Evolutionary conservation across 164 flowering plant species (phyloP), one percentile per base, ranked within the genome.

Genomic region (Macadamia integrifolia): DNA sequence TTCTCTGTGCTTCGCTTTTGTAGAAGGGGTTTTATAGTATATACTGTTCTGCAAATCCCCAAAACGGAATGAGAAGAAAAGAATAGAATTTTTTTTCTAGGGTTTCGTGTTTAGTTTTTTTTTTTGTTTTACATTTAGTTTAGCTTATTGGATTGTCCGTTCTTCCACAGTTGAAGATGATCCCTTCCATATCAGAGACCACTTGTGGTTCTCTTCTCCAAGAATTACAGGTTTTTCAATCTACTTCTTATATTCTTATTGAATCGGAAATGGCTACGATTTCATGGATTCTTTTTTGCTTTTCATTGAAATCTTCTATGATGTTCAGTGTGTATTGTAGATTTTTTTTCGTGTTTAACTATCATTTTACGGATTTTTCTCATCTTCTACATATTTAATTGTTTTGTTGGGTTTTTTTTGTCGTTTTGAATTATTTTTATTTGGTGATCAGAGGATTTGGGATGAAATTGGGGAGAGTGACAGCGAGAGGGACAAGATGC

Each of bases 391-490:
- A 28, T 6, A 9, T 14, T 13, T 11, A 35, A 29, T 18, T 44
- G 17, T 10, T 42, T 17, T 35, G 40, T 35, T 35, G 40, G 40
- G 3, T 2, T 35, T 35, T 35, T 35, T 35, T 2, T 35, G 5
- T 35, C 40, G n/a, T 6, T 9, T 60, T 42, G 2, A 31, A 42
- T 35, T 35, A 40, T 23, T 12, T 12, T 57, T 66, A 15, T 18
- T 48, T 69, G 12, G 60, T 67, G 63, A 66, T 69, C 48, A 89
- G 97, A 74, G 75, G 73, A 80, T 89, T 66, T 91, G 97, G 95
- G 90, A 89, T 75, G 95, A 89, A 70, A 85, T 91, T 76, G 97
- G 97, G 60, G 95, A 89, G 75, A 77, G 75, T 70, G 89, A 89
- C n/a, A 61, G 64, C n/a, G 89, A 91, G 9, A 85, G 91, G 68